Evolutionary conservation across 495 filamentous ascomycete genomes (phyloP).

Genomic region (Hyaloscypha bicolor): DNA sequence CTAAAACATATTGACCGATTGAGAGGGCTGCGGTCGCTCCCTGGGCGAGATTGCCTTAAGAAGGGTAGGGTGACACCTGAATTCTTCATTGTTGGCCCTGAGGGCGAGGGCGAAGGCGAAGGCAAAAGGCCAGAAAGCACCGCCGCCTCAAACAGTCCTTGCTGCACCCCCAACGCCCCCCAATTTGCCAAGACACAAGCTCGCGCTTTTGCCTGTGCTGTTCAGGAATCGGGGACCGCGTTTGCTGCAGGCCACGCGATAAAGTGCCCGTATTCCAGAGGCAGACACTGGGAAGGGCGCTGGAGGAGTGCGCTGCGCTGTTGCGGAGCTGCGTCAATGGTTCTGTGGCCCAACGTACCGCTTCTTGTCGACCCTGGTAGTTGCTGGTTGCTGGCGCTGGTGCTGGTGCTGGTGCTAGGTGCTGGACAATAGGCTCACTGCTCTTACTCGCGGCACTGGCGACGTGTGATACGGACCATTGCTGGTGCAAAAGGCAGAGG

Average conservation of each 20-base stretch:
- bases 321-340: not conserved
- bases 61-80: conserved; percentile 35
- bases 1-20: conserved; percentile 32
- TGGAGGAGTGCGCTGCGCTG: not conserved
- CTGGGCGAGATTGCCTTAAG: conserved; percentile 26
- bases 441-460: not conserved
- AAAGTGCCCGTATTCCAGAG: conserved; percentile 3
- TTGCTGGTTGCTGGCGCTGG: not conserved
- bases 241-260: conserved; percentile 3
- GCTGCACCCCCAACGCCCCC: conserved; percentile 12
- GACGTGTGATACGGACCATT: not conserved
- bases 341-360: conserved; percentile 2
- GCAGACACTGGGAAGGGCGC: not conserved
- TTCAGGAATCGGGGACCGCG: not conserved
- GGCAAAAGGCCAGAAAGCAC: not conserved
- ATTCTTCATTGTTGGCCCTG: conserved; percentile 23
- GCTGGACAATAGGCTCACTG: not conserved
- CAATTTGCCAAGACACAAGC: conserved; percentile 22
- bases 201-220: conserved; percentile 12
- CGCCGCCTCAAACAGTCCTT: conserved; percentile 9
- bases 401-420: too few relatives aligned
- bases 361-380: not conserved
- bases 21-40: conserved; percentile 26
- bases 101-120: conserved; percentile 7
- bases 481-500: not conserved